Evolutionary conservation across 164 flowering plant species (phyloP), one percentile per base, ranked within the genome.

Genomic region (Santalum album): DNA sequence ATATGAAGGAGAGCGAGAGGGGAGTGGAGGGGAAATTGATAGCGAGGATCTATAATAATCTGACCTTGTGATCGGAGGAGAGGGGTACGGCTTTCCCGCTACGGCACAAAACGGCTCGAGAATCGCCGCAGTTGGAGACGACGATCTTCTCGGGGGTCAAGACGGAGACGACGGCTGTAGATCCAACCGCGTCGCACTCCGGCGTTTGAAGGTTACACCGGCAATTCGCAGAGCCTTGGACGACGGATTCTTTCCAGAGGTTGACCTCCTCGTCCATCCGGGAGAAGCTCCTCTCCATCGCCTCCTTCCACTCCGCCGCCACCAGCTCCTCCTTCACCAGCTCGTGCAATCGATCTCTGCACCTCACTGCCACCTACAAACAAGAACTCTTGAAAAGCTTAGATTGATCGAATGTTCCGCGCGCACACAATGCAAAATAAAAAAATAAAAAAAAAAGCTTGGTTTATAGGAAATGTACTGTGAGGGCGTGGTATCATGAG

Each of bases 41-140:
- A 9, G 42, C 12, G 14, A 38, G 42, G 0, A 15, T 32, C 36
- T 7, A 6, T 32, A 32, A 32, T 12, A 32, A 32, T 32, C 65
- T 49, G 15, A 81, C 91, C 79, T 85, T 85, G 32, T 85, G 92
- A 65, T 85, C 92, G 42, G 62, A 49, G 2, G 87, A 79, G 56
- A 84, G 78, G 22, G 91, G 75, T 14, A 84, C 35, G 5, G 87
- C 71, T 44, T 68, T 76, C 46, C 83, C 91, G 58, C 65, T 69
- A 0, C 97, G 83, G 60, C 84, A 72, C 19, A 90, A 73, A 1
- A 87, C 87, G n/a, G 96, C 96, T 1, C 96, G 76, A 0, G 97
- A 90, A 46, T 90, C 97, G 21, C 96, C 96, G 42, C 96, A 90
- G 63, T 87, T 87, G 1, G 94, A 81, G 26, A 85, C 87, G 36